phyloP scores from a whole-genome alignment of 495 filamentous ascomycete species.

The Collariella sp. region DNA sequence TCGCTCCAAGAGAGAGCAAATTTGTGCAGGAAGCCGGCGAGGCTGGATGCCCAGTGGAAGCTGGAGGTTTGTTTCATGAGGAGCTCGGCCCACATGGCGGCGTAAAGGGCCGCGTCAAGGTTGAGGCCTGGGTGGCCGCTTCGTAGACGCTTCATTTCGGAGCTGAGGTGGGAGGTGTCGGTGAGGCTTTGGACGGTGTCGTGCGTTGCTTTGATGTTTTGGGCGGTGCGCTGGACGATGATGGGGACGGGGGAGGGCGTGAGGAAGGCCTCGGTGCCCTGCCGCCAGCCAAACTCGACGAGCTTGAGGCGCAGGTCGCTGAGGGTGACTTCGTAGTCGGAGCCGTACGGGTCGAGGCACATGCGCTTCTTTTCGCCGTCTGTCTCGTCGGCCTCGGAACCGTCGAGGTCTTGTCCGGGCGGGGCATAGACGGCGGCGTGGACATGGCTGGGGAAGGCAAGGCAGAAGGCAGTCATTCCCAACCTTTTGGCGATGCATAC shows the following conservation, averaged over 20 bases:
- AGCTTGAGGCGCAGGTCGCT: conserved; percentile 52
- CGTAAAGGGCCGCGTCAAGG: conserved; percentile 62
- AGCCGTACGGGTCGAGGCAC: conserved; percentile 79
- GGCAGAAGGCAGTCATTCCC: conserved; percentile 62
- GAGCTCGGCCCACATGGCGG: conserved; percentile 64
- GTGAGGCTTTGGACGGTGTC: conserved; percentile 25
- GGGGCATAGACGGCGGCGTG: conserved; percentile 60
- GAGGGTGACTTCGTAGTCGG: conserved; percentile 54
- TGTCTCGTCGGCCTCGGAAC: conserved; percentile 21
- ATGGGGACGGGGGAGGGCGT: conserved; percentile 50
- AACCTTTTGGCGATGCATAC: conserved; percentile 44
- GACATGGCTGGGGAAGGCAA: conserved; percentile 71
- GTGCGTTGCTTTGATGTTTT: conserved; percentile 60
- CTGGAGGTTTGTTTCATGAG: conserved; percentile 47
- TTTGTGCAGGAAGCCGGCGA: conserved; percentile 54
- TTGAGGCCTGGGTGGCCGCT: conserved; percentile 38
- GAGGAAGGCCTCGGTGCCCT: conserved; percentile 50
- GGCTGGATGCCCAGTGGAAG: conserved; percentile 36
- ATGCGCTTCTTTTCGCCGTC: conserved; percentile 44
- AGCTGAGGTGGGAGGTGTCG: conserved; percentile 1
- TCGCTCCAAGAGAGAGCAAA: conserved; percentile 61
- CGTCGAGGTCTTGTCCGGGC: conserved; percentile 54
- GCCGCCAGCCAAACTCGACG: conserved; percentile 50
- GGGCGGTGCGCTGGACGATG: conserved; percentile 65
- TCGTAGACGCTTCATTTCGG: conserved; percentile 32